Percentiles rank a stretch among this genome's conserved stretches.
phyloP scores from a whole-genome alignment of 2,329 filamentous ascomycete genomes.

The Ophiostoma angusticollis region DNA sequence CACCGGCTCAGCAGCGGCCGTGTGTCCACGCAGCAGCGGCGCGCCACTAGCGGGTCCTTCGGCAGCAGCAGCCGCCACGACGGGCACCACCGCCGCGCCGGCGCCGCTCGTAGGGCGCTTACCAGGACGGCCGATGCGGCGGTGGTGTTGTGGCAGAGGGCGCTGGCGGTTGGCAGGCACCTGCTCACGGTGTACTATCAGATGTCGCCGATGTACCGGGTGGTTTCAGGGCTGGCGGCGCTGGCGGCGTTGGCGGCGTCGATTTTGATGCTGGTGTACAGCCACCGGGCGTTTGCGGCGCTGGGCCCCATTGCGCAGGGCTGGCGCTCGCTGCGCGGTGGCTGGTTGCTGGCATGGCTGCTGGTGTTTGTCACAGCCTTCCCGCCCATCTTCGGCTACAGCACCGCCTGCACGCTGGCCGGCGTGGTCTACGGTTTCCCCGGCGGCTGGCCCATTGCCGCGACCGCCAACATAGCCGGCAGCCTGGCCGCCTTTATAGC shows the following conservation, averaged over 20 bases:
- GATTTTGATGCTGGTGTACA: constrained; percentile 64
- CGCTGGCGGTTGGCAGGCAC: constrained; percentile 1
- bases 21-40: background rate
- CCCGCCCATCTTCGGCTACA: constrained; percentile 80
- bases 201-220: constrained; percentile 48
- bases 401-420: constrained; percentile 48
- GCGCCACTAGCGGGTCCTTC: background rate
- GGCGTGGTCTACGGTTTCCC: constrained; percentile 45
- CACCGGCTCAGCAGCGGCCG: constrained; percentile 2
- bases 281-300: constrained; percentile 63
- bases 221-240: constrained; percentile 39
- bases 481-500: constrained; percentile 69
- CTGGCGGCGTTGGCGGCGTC: constrained; percentile 41
- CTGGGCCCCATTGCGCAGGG: constrained; percentile 59
- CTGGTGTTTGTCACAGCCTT: constrained; percentile 68
- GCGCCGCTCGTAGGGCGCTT: background rate
- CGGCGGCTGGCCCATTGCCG: constrained; percentile 68
- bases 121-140: background rate
- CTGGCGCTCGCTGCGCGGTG: constrained; percentile 62
- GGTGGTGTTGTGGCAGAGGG: background rate
- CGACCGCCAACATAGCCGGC: constrained; percentile 64
- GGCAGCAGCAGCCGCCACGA: background rate
- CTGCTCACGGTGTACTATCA: constrained; percentile 28
- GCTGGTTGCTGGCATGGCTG: constrained; percentile 64
- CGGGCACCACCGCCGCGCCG: background rate